Evolutionary conservation across 306 rosid species (phyloP).

Genomic region (cucumber (Cucumis sativus)): DNA sequence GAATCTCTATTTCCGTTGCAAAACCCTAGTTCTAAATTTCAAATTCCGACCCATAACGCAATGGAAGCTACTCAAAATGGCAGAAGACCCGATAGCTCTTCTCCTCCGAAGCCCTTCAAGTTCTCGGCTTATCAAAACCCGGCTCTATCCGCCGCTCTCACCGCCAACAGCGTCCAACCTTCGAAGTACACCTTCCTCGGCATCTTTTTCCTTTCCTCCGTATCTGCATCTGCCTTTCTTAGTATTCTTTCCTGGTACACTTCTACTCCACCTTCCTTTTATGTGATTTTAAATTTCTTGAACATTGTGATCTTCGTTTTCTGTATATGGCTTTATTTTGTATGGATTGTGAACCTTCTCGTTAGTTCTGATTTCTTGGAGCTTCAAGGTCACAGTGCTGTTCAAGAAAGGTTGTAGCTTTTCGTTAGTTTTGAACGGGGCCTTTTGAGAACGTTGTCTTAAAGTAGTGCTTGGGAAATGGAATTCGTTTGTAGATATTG

Average conservation of each 20-base stretch:
- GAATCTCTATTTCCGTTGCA: neutral
- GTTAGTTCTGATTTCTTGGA: neutral
- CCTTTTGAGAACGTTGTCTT: neutral
- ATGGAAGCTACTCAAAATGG: constrained; percentile 24
- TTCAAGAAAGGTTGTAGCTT: neutral
- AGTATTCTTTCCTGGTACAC: constrained; percentile 46
- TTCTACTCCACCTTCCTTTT: neutral
- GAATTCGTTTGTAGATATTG: neutral
- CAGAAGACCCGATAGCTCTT: constrained; percentile 24
- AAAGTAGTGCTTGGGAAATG: neutral
- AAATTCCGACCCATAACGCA: neutral
- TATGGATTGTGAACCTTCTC: neutral
- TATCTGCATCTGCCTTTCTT: constrained; percentile 51
- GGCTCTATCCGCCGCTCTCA: constrained; percentile 62
- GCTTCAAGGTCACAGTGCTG: neutral
- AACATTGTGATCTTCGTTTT: neutral
- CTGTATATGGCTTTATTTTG: neutral
- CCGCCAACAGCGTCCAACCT: constrained; percentile 68
- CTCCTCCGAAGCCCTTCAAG: constrained; percentile 45
- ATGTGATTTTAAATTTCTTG: neutral
- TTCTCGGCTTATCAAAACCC: constrained; percentile 72
- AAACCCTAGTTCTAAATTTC: neutral
- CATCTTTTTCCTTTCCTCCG: constrained; percentile 47
- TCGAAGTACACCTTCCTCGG: constrained; percentile 42
- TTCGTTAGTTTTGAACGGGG: neutral